Evolutionary conservation across 495 filamentous ascomycete species (phyloP).

Genomic region (Penicillium cataractarum): DNA sequence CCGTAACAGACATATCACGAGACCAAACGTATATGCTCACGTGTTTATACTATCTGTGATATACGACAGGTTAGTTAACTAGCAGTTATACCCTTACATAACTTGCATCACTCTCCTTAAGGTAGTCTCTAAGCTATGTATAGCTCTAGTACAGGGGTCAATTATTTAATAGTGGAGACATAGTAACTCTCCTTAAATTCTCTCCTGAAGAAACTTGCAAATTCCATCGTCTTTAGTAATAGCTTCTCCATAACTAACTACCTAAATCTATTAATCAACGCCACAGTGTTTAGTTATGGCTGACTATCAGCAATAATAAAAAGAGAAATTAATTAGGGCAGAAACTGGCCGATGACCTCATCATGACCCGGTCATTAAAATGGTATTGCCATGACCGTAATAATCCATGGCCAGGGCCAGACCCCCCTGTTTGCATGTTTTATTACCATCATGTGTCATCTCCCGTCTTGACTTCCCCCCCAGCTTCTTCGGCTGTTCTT

Average conservation of each 20-base stretch:
- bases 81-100: too few species aligned
- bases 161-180: too few species aligned
- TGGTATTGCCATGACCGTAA: slow-evolving; percentile 16
- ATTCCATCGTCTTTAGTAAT: not conserved
- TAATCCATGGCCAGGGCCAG: not conserved
- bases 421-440: slow-evolving; percentile 8
- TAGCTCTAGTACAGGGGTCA: too few species aligned
- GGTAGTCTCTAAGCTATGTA: too few species aligned
- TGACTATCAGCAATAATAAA: too few species aligned
- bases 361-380: slow-evolving; percentile 5
- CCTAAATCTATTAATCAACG: too few species aligned
- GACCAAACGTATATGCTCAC: not conserved
- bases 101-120: too few species aligned
- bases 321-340: not conserved
- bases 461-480: slow-evolving; percentile 7
- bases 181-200: too few species aligned
- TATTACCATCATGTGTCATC: slow-evolving; percentile 19
- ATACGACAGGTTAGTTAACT: too few species aligned
- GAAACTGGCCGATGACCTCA: slow-evolving; percentile 26
- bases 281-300: not conserved
- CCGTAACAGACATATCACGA: too few species aligned
- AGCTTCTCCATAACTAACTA: not conserved
- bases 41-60: not conserved
- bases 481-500: slow-evolving; percentile 7
- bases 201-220: too few species aligned